Evolutionary conservation across 1,284 basidiomycete species (phyloP).

Genomic region (Omphalotus olearius): DNA sequence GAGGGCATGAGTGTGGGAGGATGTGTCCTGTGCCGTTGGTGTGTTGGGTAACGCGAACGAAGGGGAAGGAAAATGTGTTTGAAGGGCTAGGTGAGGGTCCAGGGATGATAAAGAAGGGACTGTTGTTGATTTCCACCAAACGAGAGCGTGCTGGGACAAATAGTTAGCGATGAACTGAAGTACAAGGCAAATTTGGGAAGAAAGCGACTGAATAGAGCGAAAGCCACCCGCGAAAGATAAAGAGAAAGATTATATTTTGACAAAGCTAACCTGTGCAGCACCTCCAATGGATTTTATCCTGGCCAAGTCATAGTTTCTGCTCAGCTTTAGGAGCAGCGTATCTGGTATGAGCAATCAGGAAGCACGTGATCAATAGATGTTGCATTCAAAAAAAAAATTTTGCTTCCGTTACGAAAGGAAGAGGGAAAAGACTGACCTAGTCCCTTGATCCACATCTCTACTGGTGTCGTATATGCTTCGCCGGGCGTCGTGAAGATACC

Average conservation of each 20-base stretch:
- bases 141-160: slow-evolving; percentile 57
- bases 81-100: slow-evolving; percentile 59
- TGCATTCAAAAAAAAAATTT: slow-evolving; percentile 26
- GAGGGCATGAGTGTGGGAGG: slow-evolving; percentile 70
- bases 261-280: slow-evolving; percentile 54
- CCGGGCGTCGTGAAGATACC: slow-evolving; percentile 82
- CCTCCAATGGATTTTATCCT: slow-evolving; percentile 73
- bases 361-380: slow-evolving; percentile 30
- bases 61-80: slow-evolving; percentile 62
- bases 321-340: slow-evolving; percentile 67
- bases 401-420: slow-evolving; percentile 24
- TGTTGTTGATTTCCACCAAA: slow-evolving; percentile 78
- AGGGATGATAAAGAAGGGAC: slow-evolving; percentile 61
- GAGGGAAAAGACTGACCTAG: slow-evolving; percentile 51
- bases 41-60: slow-evolving; percentile 73
- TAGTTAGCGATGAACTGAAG: background rate
- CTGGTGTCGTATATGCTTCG: slow-evolving; percentile 77
- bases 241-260: background rate
- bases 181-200: slow-evolving; percentile 6
- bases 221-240: too few species aligned
- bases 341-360: slow-evolving; percentile 37
- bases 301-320: slow-evolving; percentile 58
- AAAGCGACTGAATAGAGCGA: background rate
- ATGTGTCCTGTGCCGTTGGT: slow-evolving; percentile 72
- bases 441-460: slow-evolving; percentile 83